phyloP scores from a whole-genome alignment of 2,329 filamentous ascomycete genomes.

The Ophiostoma ips region DNA sequence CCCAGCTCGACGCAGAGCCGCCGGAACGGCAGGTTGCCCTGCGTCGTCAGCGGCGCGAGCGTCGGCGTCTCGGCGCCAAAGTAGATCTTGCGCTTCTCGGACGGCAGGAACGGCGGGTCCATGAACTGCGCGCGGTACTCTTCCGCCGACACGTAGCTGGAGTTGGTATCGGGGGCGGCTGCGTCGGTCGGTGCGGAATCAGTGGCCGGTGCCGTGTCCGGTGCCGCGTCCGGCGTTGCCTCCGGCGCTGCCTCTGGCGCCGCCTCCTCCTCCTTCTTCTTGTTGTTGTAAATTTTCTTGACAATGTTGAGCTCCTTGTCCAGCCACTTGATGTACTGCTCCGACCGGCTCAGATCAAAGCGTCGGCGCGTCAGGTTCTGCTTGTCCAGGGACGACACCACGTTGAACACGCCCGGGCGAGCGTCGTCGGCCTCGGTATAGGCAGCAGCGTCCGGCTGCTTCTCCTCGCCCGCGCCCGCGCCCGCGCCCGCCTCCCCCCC shows the following conservation, averaged over 20 bases:
- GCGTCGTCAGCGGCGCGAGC: constrained; percentile 88
- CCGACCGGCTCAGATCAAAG: constrained; percentile 55
- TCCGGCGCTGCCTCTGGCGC: background rate
- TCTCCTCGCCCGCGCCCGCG: constrained; percentile 17
- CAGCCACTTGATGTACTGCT: constrained; percentile 65
- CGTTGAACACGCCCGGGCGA: constrained; percentile 59
- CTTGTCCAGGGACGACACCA: constrained; percentile 56
- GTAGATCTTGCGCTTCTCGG: constrained; percentile 87
- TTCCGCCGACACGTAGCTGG: constrained; percentile 27
- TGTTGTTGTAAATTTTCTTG: constrained; percentile 33
- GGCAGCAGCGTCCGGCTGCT: constrained; percentile 14
- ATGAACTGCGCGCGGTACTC: constrained; percentile 68
- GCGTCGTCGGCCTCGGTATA: constrained; percentile 30
- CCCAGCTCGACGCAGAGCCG: constrained; percentile 80
- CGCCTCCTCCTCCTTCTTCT: constrained; percentile 8
- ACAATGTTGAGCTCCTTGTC: constrained; percentile 45
- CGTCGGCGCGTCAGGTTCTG: constrained; percentile 61
- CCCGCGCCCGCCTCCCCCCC: constrained; percentile 21
- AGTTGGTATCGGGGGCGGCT: constrained; percentile 17
- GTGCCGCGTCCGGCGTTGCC: background rate
- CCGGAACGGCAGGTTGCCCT: constrained; percentile 90
- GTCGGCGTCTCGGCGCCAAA: constrained; percentile 89
- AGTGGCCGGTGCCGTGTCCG: background rate
- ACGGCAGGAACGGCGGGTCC: constrained; percentile 79
- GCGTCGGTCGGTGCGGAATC: constrained; percentile 9